Conservation (phyloP, 176 grass and related monocot species). For the Triticum aestivum region IWGSC_CS_RefSeq_v2.1 NC_057808.1:54284049-54284548, state of each 20-base stretch:
- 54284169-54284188: neutral
- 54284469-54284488: too few relatives aligned
- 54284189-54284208: neutral
- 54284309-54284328: neutral
- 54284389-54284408: too few relatives aligned
- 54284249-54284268: neutral
- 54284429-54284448: too few relatives aligned
- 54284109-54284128: neutral
- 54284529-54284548: too few relatives aligned
- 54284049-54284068: neutral
- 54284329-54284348: neutral
- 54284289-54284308: neutral
- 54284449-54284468: too few relatives aligned
- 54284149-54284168: neutral
- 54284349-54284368: neutral
- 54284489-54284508: too few relatives aligned
- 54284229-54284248: neutral
- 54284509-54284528: too few relatives aligned
- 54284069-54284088: neutral
- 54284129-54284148: neutral
- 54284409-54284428: too few relatives aligned
- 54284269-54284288: neutral
- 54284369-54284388: too few relatives aligned
- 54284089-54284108: neutral
- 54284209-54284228: neutral